Percentiles rank a stretch among this genome's conserved stretches.
phyloP scores from a whole-genome alignment of 768 basidiomycete genomes.

The Phylloporus arenicola region DNA sequence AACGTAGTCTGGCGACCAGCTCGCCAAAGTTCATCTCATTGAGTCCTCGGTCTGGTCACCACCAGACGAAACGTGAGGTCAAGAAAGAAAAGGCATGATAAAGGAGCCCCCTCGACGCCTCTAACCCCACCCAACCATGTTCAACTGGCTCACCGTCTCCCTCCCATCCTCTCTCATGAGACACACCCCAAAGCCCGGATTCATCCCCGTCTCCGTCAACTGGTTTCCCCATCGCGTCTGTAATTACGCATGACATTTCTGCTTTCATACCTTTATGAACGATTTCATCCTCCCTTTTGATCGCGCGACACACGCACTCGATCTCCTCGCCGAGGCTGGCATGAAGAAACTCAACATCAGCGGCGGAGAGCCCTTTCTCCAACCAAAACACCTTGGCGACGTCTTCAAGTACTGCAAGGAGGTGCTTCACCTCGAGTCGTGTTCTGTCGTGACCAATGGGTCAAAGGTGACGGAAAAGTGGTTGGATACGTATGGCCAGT shows the following conservation, averaged over 20 bases:
- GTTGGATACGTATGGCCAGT: slow-evolving; percentile 32
- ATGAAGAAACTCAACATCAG: slow-evolving; percentile 34
- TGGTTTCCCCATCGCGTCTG: slow-evolving; percentile 12
- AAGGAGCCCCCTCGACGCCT: not conserved
- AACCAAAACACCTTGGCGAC: slow-evolving; percentile 28
- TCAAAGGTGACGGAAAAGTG: slow-evolving; percentile 34
- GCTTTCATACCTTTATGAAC: slow-evolving; percentile 31
- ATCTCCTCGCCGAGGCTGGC: slow-evolving; percentile 24
- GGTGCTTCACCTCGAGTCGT: slow-evolving; percentile 28
- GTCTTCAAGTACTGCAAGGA: slow-evolving; percentile 32
- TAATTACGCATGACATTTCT: slow-evolving; percentile 33
- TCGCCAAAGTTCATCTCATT: too few relatives aligned
- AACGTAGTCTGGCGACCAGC: too few relatives aligned
- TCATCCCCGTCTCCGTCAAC: slow-evolving; percentile 14
- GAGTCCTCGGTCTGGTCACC: too few relatives aligned
- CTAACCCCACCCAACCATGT: not conserved
- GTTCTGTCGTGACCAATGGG: slow-evolving; percentile 27
- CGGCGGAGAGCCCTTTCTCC: slow-evolving; percentile 31
- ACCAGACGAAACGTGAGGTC: too few relatives aligned
- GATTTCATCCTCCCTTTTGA: slow-evolving; percentile 26
- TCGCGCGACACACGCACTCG: slow-evolving; percentile 27
- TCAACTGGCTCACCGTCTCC: not conserved
- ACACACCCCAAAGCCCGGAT: slow-evolving; percentile 1
- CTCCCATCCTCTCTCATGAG: not conserved
- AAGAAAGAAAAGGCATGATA: too few relatives aligned